Conservation (phyloP, 2,329 filamentous ascomycete genomes). For the Neofusicoccum cordaticola region DNA sequence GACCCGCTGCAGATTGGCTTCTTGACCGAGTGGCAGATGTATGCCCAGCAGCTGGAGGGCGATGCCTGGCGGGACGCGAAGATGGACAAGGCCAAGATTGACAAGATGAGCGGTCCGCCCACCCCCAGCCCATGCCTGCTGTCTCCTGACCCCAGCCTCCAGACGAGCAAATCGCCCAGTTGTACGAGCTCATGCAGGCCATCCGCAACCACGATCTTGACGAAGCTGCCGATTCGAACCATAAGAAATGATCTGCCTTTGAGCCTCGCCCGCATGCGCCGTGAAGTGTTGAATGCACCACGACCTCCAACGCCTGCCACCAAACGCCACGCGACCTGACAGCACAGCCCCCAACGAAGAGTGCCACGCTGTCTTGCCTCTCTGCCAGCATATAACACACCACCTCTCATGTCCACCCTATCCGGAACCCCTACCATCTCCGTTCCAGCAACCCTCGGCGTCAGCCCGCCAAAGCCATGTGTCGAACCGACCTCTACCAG, state of each 20-base stretch:
- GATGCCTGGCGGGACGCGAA: conserved; percentile 81
- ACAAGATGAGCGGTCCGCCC: conserved; percentile 86
- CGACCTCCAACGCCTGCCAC: background rate
- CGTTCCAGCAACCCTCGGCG: too few relatives aligned
- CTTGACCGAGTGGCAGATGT: conserved; percentile 92
- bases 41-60: conserved; percentile 88
- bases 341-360: background rate
- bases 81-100: conserved; percentile 77
- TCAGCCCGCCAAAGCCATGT: conserved; percentile 39
- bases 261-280: too few relatives aligned
- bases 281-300: background rate
- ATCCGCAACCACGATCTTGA: conserved; percentile 58
- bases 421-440: background rate
- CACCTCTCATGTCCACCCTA: background rate
- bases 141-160: conserved; percentile 1
- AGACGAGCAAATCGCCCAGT: conserved; percentile 91
- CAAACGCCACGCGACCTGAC: background rate
- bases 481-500: conserved; percentile 44
- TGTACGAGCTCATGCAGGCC: conserved; percentile 90
- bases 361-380: background rate
- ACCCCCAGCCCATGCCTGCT: background rate
- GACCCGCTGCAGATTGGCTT: conserved; percentile 72
- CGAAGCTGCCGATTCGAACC: conserved; percentile 31
- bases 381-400: background rate
- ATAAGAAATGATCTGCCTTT: background rate